Conservation (phyloP, 768 basidiomycete species). For the Trametes cingulata region DNA sequence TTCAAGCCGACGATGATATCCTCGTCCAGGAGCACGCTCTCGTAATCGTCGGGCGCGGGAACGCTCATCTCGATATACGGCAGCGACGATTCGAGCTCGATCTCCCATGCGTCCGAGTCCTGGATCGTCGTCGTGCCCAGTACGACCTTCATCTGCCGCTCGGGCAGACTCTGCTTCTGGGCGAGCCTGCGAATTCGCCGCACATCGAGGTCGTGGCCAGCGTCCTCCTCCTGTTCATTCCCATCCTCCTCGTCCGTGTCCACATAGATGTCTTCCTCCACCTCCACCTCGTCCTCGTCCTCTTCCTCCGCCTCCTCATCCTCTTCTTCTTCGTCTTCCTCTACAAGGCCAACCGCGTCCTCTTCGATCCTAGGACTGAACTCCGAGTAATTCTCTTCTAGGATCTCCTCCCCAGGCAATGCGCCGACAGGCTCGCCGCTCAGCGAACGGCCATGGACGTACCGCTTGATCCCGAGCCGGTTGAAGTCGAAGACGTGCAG, state of each 20-base stretch:
- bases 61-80: conserved; percentile 29
- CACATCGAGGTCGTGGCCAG: neutral
- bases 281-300: neutral
- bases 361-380: neutral
- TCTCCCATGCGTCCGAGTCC: conserved; percentile 20
- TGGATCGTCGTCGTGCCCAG: conserved; percentile 11
- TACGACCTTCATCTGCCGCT: conserved; percentile 7
- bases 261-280: neutral
- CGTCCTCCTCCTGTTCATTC: neutral
- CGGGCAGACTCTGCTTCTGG: neutral
- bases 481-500: conserved; percentile 29
- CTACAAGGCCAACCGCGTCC: neutral
- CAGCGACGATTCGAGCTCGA: conserved; percentile 22
- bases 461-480: conserved; percentile 14
- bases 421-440: conserved; percentile 1
- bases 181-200: neutral
- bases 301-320: neutral
- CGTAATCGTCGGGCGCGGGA: conserved; percentile 18
- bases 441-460: neutral
- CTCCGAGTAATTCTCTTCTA: conserved; percentile 4
- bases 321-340: neutral
- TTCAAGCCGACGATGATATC: conserved; percentile 32
- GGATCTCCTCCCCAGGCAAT: conserved; percentile 5
- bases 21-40: conserved; percentile 33
- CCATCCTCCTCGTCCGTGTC: neutral